Evolutionary conservation across 192 early-diverging fungal genomes (phyloP), one percentile per base, ranked within the genome.

Genomic region (Diversispora epigaea): DNA sequence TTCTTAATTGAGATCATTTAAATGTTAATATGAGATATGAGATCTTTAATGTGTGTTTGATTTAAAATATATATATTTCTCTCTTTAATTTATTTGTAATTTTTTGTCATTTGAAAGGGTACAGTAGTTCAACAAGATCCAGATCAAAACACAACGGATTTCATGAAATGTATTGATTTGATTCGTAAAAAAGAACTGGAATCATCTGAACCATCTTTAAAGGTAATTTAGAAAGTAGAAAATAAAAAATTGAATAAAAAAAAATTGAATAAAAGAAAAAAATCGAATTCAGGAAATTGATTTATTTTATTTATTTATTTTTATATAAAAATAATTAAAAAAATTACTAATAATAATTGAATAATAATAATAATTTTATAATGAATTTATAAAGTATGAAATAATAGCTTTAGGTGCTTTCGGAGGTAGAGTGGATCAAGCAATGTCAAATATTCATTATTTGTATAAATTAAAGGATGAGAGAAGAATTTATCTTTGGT

Each of bases 341-440:
- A 32, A 32, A 32, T 32, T 32, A 32, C 25, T 32, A 32, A 32
- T 32, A 32, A 32, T 79, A 44, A 55, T 22, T 6, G 22, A 32
- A 17, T 19, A 43, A 19, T 60, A 64, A 6, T 40, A 22, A 14
- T 44, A 52, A 50, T 50, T 52, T 15, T 22, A n/a, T 11, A 78
- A 77, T 45, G 43, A 76, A 4, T 62, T 56, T 74, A 22, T 78
- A 14, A 54, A 83, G 78, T 80, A 80, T 67, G 86, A 88, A 39
- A 82, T 94, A 6, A 80, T 97, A n/a, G 95, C 89, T 9, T 79
- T 91, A 19, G 93, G 95, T 47, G 93, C 93, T 4, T 80, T 95
- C 4, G 88, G 91, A 39, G 96, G 96, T 0, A 87, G 96, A 19
- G 89, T 98, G 68, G 96, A 98, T 80, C 96, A 98, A 58, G 88